phyloP scores from a whole-genome alignment of 2,329 filamentous ascomycete genomes.

The Akanthomyces uredinophilus region DNA sequence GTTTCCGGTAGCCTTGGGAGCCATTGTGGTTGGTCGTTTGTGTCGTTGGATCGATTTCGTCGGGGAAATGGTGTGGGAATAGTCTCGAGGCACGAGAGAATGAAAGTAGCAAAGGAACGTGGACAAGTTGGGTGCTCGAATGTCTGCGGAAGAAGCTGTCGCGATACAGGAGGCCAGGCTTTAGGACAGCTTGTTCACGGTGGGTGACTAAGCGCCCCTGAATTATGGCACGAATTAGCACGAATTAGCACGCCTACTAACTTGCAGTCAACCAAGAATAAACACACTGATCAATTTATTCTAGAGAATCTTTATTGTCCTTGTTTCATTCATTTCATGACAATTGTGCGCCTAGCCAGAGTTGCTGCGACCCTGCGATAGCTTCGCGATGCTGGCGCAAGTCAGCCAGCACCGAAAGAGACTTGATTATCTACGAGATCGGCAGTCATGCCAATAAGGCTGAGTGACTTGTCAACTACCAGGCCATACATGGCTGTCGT shows the following conservation, averaged over 20 bases:
- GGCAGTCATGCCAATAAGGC: too few relatives aligned
- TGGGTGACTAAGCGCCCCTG: conserved; percentile 14
- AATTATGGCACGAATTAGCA: too few relatives aligned
- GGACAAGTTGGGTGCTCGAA: conserved; percentile 12
- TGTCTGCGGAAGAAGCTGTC: not conserved
- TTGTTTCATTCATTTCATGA: too few relatives aligned
- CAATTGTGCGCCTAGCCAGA: not conserved
- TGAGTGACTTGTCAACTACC: too few relatives aligned
- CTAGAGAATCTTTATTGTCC: too few relatives aligned
- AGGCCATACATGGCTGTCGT: too few relatives aligned
- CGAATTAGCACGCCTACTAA: too few relatives aligned
- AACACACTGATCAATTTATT: too few relatives aligned
- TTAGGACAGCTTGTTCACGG: conserved; percentile 9
- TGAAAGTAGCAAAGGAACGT: conserved; percentile 3
- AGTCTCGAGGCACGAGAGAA: not conserved
- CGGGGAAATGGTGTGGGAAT: not conserved
- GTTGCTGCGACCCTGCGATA: not conserved
- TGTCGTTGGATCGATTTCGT: not conserved
- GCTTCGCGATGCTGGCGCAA: too few relatives aligned
- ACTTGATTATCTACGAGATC: too few relatives aligned
- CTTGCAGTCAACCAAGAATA: too few relatives aligned
- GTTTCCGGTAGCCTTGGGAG: conserved; percentile 42
- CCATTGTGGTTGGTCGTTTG: conserved; percentile 33
- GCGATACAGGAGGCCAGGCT: not conserved
- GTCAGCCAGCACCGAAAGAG: too few relatives aligned